Conservation (phyloP, 345 rosid species). For the Bretschneidera sinensis region DNA sequence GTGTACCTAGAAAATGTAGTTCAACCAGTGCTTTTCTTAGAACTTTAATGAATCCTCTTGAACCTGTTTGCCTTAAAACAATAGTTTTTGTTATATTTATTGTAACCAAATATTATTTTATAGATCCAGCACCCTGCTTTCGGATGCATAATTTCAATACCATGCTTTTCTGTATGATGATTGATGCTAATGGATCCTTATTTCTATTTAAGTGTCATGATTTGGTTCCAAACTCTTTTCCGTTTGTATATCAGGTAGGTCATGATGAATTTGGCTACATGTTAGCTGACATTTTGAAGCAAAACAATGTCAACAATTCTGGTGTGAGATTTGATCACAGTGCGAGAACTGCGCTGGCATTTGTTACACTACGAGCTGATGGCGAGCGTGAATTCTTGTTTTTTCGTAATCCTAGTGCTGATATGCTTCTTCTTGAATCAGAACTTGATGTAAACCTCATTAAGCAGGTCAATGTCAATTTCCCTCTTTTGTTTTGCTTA, state of each 20-base stretch:
- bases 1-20: too few relatives aligned
- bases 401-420: slow-evolving; percentile 98
- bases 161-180: slow-evolving; percentile 7
- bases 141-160: slow-evolving; percentile 4
- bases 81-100: neutral
- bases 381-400: slow-evolving; percentile 98
- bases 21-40: too few relatives aligned
- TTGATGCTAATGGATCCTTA: neutral
- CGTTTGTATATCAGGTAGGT: slow-evolving; percentile 41
- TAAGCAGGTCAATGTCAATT: slow-evolving; percentile 54
- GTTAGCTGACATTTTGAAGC: slow-evolving; percentile 71
- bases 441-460: slow-evolving; percentile 71
- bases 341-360: slow-evolving; percentile 91
- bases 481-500: slow-evolving; percentile 1
- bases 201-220: neutral
- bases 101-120: too few relatives aligned
- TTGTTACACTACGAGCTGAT: slow-evolving; percentile 83
- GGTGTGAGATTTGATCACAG: slow-evolving; percentile 70
- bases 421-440: slow-evolving; percentile 86
- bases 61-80: too few relatives aligned
- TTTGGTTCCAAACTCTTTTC: neutral
- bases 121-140: too few relatives aligned
- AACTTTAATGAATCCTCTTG: too few relatives aligned
- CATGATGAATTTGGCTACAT: slow-evolving; percentile 95
- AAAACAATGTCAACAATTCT: slow-evolving; percentile 75